Conservation (phyloP, 306 rosid genomes). For the Sophora flavescens region DNA sequence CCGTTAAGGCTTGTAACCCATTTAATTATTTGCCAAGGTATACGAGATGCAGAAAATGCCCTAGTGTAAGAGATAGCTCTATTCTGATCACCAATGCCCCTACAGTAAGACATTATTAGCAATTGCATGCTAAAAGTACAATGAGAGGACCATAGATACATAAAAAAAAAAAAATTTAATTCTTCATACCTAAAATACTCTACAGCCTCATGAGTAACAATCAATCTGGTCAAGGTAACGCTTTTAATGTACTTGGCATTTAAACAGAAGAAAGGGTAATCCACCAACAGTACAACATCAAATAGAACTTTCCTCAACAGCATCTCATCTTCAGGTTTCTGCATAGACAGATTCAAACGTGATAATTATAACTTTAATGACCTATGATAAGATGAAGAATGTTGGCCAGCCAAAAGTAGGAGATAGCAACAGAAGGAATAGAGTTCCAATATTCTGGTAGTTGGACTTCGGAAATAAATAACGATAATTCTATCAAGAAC, state of each 20-base stretch:
- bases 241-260: constrained; percentile 48
- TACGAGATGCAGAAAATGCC: constrained; percentile 67
- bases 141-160: constrained; percentile 8
- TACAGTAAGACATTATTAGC: constrained; percentile 45
- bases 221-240: constrained; percentile 67
- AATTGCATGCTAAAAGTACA: constrained; percentile 26
- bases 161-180: constrained; percentile 7
- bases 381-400: constrained; percentile 28
- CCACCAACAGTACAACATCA: constrained; percentile 79
- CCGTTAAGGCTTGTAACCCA: constrained; percentile 54
- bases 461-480: background rate
- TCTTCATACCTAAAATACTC: constrained; percentile 66
- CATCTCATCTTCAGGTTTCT: constrained; percentile 74
- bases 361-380: constrained; percentile 7
- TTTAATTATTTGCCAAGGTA: constrained; percentile 62
- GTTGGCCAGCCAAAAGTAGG: constrained; percentile 15
- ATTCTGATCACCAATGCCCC: constrained; percentile 75
- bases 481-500: background rate
- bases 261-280: constrained; percentile 65
- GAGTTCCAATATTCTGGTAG: constrained; percentile 23
- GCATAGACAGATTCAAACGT: constrained; percentile 46
- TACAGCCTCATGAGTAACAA: constrained; percentile 67
- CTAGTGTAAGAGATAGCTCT: constrained; percentile 63
- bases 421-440: background rate
- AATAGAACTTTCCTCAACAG: constrained; percentile 68